Conservation (phyloP, 805 yeast species). For the Candida caryicola region DNA sequence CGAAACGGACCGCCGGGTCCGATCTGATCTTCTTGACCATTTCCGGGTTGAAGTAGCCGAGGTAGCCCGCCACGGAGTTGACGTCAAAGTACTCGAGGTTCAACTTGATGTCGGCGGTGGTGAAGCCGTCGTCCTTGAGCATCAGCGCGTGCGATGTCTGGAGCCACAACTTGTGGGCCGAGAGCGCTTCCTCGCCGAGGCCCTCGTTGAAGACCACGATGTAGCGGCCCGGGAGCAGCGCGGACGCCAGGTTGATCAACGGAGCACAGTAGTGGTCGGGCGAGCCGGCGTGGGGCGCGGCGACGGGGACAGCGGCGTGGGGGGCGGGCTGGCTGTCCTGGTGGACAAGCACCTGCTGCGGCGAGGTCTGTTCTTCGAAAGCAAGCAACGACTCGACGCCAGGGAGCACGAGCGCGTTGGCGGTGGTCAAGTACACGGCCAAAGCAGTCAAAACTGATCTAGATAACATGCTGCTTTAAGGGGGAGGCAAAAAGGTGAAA, state of each 20-base stretch:
- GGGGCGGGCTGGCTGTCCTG: background rate
- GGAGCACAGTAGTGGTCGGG: constrained; percentile 5
- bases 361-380: constrained; percentile 2
- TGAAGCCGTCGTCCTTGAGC: constrained; percentile 14
- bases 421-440: constrained; percentile 5
- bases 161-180: constrained; percentile 9
- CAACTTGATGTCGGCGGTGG: constrained; percentile 4
- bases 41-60: constrained; percentile 18
- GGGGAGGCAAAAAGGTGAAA: too few relatives aligned
- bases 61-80: constrained; percentile 15
- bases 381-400: constrained; percentile 7
- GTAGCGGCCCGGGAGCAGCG: constrained; percentile 9
- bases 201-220: constrained; percentile 13
- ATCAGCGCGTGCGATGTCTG: constrained; percentile 1
- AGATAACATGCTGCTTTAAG: constrained; percentile 3
- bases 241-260: constrained; percentile 3
- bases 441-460: constrained; percentile 1
- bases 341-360: background rate
- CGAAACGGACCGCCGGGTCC: constrained; percentile 17
- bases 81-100: constrained; percentile 14
- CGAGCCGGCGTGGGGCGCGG: background rate
- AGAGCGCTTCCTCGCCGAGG: constrained; percentile 2
- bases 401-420: constrained; percentile 10
- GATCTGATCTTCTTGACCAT: constrained; percentile 13
- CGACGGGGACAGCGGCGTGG: background rate